These are phyloP conservation scores for Vaccinium myrtillus DNA, from an alignment of 148 eudicot genomes.

Conservation along the genomic window DNA sequence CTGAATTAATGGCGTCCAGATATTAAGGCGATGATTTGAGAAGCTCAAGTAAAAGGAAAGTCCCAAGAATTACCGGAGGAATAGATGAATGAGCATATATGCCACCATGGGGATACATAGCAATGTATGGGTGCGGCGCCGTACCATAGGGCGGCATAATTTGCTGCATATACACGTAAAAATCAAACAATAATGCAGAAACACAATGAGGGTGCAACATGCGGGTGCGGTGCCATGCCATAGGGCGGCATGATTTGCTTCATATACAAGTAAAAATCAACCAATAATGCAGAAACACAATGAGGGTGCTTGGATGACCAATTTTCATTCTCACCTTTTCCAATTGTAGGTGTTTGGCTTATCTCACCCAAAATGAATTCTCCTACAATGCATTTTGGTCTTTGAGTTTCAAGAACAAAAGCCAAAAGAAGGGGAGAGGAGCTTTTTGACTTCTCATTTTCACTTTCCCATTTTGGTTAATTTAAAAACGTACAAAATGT, in stretches of 20 bases:
- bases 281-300: not conserved
- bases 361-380: no score
- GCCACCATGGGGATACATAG: slow-evolving; percentile 98
- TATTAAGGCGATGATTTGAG: not conserved
- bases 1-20: slow-evolving; percentile 8
- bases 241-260: slow-evolving; percentile 96
- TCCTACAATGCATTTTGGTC: no score
- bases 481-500: no score
- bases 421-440: no score
- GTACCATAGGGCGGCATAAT: slow-evolving; percentile 97
- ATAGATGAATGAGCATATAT: slow-evolving; percentile 91
- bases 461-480: no score
- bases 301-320: no score
- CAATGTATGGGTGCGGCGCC: slow-evolving; percentile 93
- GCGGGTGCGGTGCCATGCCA: slow-evolving; percentile 97
- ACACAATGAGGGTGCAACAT: slow-evolving; percentile 25
- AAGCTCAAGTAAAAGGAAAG: not conserved
- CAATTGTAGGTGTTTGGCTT: no score
- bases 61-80: slow-evolving; percentile 62
- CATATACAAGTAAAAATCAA: slow-evolving; percentile 15
- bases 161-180: slow-evolving; percentile 47
- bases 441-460: no score
- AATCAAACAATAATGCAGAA: slow-evolving; percentile 4
- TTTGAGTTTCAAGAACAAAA: no score
- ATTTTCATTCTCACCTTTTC: no score